Base-by-base conservation (phyloP, 164 flowering plant species). In the Saururus chinensis region DNA sequence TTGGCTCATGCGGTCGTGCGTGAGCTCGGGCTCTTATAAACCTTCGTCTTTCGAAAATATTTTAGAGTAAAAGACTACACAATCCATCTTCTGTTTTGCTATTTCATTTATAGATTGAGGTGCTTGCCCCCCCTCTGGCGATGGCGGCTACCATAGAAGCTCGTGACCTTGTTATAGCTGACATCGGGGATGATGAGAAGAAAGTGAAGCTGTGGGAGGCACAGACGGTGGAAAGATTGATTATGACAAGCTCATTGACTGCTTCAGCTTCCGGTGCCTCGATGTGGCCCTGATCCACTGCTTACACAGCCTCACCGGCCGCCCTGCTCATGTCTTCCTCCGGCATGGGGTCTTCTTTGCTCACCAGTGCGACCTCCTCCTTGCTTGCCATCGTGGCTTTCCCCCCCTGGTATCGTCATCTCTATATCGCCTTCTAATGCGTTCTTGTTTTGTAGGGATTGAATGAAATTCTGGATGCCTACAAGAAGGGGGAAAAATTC, bases 341-440 rank as follows among this genome's bases (percentile, higher is more conserved):
- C 97, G 98, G 56, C 95, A 97, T 24, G 84, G 92, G 53, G 95
- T 92, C 64, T 92, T 89, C 80, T 93, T 89, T 64, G 97, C 98
- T 59, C 97, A 93, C 74, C 73, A 91, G 92, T 79, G 22, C 20
- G 13, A 23, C 24, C 23, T 11, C 19, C 9, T 40, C 54, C 40
- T 24, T 20, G 24, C 49, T 45, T 45, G 0, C 17, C 11, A 12
- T 17, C 4, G 17, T 13, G 11, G 14, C 14, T 12, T 4, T 13
- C 10, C n/a, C n/a, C n/a, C n/a, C n/a, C n/a, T n/a, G n/a, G n/a
- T n/a, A n/a, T n/a, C n/a, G n/a, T n/a, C n/a, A n/a, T n/a, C n/a
- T n/a, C n/a, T n/a, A n/a, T n/a, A n/a, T n/a, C n/a, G n/a, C 45
- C 59, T 59, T 11, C 52, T 37, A 1, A 17, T 7, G 40, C 19